These are phyloP conservation scores for Phanerodontia chrysosporium DNA, from an alignment of 768 basidiomycete genomes.

Conservation along the genomic window DNA sequence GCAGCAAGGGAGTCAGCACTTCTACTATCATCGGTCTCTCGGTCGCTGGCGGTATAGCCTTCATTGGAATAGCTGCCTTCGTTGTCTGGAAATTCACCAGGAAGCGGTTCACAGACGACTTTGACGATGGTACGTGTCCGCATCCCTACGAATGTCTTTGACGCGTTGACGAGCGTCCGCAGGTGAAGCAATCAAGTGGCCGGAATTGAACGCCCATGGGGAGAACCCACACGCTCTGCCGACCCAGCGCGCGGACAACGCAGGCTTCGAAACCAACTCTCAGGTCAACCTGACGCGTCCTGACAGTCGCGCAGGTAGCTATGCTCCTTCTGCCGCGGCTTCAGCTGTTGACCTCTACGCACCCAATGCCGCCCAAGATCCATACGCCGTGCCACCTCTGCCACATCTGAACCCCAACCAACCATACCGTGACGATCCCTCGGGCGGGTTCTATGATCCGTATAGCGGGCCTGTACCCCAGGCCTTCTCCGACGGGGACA, in stretches of 20 bases:
- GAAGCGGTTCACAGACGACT: conserved; percentile 64
- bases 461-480: conserved; percentile 59
- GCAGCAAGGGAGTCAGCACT: conserved; percentile 44
- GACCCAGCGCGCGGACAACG: conserved; percentile 61
- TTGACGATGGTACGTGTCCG: conserved; percentile 68
- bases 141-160: neutral
- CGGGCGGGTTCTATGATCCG: conserved; percentile 57
- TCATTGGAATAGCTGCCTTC: conserved; percentile 68
- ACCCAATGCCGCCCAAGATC: conserved; percentile 39
- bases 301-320: conserved; percentile 38
- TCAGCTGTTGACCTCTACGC: conserved; percentile 41
- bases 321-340: conserved; percentile 43
- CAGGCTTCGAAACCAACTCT: conserved; percentile 69
- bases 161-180: conserved; percentile 10
- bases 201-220: conserved; percentile 70
- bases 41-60: conserved; percentile 74
- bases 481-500: conserved; percentile 4
- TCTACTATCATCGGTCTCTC: conserved; percentile 79
- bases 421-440: conserved; percentile 74
- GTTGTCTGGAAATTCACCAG: conserved; percentile 84
- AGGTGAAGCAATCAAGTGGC: conserved; percentile 91
- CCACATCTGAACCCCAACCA: conserved; percentile 76
- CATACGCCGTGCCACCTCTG: conserved; percentile 80
- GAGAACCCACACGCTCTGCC: conserved; percentile 48
- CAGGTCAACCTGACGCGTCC: conserved; percentile 55